Evolutionary conservation across 306 rosid genomes (phyloP).

Genomic region (Rosa multiflora): DNA sequence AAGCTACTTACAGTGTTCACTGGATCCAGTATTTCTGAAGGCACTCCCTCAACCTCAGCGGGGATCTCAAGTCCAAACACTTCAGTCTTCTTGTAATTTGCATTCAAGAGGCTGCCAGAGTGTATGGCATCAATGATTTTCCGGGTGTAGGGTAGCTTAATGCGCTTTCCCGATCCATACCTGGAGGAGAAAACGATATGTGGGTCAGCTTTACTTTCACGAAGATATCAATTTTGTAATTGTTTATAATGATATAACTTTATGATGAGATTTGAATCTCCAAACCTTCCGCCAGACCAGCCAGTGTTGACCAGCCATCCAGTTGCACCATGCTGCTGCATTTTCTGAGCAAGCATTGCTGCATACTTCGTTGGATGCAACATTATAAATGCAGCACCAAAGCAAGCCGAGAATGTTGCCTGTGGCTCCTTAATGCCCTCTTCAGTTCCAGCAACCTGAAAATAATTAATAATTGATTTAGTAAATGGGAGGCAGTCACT

Average conservation of each 20-base stretch:
- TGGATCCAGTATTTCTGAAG: slow-evolving; percentile 73
- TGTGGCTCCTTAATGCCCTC: too few relatives aligned
- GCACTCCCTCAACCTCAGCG: slow-evolving; percentile 65
- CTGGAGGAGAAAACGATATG: slow-evolving; percentile 27
- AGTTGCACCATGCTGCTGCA: too few relatives aligned
- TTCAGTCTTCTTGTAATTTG: slow-evolving; percentile 49
- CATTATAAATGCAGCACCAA: too few relatives aligned
- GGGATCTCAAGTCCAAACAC: slow-evolving; percentile 86
- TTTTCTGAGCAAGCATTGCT: too few relatives aligned
- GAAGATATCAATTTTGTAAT: too few relatives aligned
- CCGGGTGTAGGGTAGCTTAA: slow-evolving; percentile 69
- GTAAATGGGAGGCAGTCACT: not conserved
- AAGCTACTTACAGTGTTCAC: slow-evolving; percentile 57
- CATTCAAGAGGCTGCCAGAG: slow-evolving; percentile 62
- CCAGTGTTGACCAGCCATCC: too few relatives aligned
- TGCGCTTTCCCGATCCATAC: slow-evolving; percentile 68
- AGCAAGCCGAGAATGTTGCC: too few relatives aligned
- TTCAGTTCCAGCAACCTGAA: slow-evolving; percentile 93
- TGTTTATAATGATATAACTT: too few relatives aligned
- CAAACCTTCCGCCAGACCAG: too few relatives aligned
- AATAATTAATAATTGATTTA: not conserved
- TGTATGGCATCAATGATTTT: slow-evolving; percentile 85
- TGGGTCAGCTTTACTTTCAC: too few relatives aligned
- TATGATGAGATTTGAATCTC: too few relatives aligned
- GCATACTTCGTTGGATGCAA: too few relatives aligned